Base-by-base conservation (phyloP, 2,329 filamentous ascomycete species). In the Aureobasidium uvarum region DNA sequence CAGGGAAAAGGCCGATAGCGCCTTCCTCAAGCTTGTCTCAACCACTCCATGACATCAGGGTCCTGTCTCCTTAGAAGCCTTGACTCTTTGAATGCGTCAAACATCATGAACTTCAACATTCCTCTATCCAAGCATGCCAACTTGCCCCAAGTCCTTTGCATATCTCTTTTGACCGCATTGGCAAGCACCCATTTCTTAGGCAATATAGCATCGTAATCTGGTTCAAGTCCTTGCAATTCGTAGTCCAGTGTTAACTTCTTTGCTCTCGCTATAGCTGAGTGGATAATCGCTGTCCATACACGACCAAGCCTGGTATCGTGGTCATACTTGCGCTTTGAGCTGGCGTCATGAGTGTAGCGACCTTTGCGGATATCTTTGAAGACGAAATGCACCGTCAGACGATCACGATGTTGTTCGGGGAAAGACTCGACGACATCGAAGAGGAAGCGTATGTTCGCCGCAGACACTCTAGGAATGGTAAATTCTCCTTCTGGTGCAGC, bases 101-200 rank as follows among this genome's bases (percentile, higher is more conserved):
- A 59, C 54, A 58, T 59, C n/a, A 39, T 14, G 7, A 36, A 59
- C 41, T 59, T 59, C 41, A 59, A n/a, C 11, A 38, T 41, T 6
- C 56, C 56, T 38, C 56, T 33, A 5, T 23, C n/a, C n/a, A 33
- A 36, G 10, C 33, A 36, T 13, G 33, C 33, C 20, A 20, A 3
- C 13, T 46, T 39, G 11, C 36, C 7, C 18, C 18, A 59, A 5
- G 56, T 59, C 13, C 41, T 25, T 11, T 28, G 10, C 4, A 59
- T 59, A 11, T 31, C 36, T 16, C 23, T 45, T 18, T 43, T 25
- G 4, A 11, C 38, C 25, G n/a, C 7, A 18, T n/a, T 13, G n/a
- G 54, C 54, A 11, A 58, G 23, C 6, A 23, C 31, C 48, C 20
- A 33, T 36, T 28, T 48, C 45, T 28, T 28, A 5, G 23, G 45